A percentile compares a stretch with the other conserved stretches of the same genome.
Conservation (phyloP, 148 eudicot genomes). For the Vaccinium myrtillus region DNA sequence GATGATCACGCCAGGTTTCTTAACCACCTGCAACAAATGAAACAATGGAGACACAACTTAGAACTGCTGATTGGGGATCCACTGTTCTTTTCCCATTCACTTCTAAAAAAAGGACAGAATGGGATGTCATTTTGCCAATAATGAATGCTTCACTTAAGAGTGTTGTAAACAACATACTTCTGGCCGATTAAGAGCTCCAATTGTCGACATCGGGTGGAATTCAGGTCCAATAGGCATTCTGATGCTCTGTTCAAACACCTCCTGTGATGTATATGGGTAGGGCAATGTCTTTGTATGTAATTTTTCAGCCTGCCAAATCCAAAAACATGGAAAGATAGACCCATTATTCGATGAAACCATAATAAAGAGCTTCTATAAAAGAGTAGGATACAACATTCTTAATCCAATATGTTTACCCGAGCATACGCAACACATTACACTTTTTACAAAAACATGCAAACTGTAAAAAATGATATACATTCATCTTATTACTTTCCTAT, state of each 20-base stretch:
- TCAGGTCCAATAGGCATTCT: slow-evolving; percentile 97
- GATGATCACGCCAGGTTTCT: slow-evolving; percentile 78
- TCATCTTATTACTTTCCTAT: background rate
- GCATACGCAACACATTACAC: background rate
- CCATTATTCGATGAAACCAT: background rate
- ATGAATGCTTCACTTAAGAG: background rate
- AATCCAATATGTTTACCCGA: background rate
- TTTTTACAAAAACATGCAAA: background rate
- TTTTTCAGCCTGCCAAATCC: slow-evolving; percentile 67
- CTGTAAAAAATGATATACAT: background rate
- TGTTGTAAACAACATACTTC: slow-evolving; percentile 46
- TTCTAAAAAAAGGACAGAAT: background rate
- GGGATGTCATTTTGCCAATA: background rate
- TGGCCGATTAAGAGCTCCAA: slow-evolving; percentile 79
- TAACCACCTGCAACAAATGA: slow-evolving; percentile 64
- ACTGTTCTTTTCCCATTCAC: background rate
- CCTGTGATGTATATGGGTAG: slow-evolving; percentile 68
- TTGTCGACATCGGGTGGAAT: slow-evolving; percentile 65
- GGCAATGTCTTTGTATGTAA: slow-evolving; percentile 63
- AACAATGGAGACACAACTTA: slow-evolving; percentile 8
- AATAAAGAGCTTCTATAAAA: background rate
- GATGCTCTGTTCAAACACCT: slow-evolving; percentile 62
- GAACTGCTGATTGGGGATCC: background rate
- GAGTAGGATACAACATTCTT: background rate
- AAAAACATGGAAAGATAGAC: slow-evolving; percentile 1